phyloP scores from a whole-genome alignment of 371 early-diverging fungal species.

The Batrachochytrium dendrobatidis region DNA sequence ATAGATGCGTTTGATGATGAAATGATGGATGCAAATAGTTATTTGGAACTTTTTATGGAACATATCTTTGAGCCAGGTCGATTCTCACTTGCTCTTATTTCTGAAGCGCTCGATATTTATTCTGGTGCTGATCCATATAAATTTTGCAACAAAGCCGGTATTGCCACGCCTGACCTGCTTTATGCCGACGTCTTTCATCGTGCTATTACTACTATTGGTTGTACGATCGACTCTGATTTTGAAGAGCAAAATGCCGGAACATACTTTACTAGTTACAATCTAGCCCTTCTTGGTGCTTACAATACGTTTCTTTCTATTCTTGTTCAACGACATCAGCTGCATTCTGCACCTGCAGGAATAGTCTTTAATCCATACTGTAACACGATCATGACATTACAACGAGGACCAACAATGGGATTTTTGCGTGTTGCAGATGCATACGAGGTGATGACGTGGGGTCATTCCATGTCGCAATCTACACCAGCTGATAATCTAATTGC shows the following conservation, averaged over 20 bases:
- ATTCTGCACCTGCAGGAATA: background rate
- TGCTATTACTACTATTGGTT: background rate
- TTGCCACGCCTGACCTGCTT: too few species aligned
- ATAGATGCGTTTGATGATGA: background rate
- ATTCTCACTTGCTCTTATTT: conserved; percentile 2
- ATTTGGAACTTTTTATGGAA: conserved; percentile 2
- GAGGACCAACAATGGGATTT: background rate
- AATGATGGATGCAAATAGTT: background rate
- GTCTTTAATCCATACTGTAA: background rate
- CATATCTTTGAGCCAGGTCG: conserved; percentile 8
- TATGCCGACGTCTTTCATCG: background rate
- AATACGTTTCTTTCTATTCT: background rate
- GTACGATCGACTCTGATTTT: background rate
- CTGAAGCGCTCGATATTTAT: background rate
- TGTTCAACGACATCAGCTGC: background rate
- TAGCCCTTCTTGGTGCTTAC: background rate
- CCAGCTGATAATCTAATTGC: too few species aligned
- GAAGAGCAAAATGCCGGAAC: background rate
- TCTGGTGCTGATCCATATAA: background rate
- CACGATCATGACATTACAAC: background rate
- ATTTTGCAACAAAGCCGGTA: background rate
- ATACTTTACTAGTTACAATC: background rate
- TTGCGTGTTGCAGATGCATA: background rate
- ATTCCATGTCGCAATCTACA: background rate
- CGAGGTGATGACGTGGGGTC: background rate